phyloP scores from a whole-genome alignment of 176 grass and related monocot species.

The Hordeum vulgare region DNA sequence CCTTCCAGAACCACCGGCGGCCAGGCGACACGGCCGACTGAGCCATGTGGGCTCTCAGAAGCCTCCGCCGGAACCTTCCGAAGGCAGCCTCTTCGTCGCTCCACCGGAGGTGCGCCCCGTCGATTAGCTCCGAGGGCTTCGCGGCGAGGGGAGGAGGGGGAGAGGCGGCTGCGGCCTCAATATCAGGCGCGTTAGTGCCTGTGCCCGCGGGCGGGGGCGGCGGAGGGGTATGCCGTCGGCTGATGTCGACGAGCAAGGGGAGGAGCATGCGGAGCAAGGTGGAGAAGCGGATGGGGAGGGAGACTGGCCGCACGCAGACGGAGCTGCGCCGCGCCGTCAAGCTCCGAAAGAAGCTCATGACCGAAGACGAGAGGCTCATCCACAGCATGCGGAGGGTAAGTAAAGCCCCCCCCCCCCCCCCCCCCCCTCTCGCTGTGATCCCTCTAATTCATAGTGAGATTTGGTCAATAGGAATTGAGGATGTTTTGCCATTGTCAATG shows the following conservation, averaged over 20 bases:
- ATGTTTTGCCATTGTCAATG: neutral
- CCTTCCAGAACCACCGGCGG: neutral
- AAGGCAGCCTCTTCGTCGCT: slow-evolving; percentile 15
- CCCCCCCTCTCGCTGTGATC: neutral
- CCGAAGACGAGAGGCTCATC: slow-evolving; percentile 84
- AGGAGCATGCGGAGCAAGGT: slow-evolving; percentile 94
- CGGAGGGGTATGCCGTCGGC: neutral
- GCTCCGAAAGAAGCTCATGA: slow-evolving; percentile 95
- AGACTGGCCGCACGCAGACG: slow-evolving; percentile 78
- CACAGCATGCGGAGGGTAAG: slow-evolving; percentile 78
- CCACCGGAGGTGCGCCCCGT: slow-evolving; percentile 6
- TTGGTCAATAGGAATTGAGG: neutral
- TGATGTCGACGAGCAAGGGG: slow-evolving; percentile 84
- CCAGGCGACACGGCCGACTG: neutral
- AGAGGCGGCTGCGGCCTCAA: neutral
- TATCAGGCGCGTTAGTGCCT: neutral
- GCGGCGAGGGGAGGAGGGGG: neutral
- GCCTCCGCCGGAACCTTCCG: slow-evolving; percentile 10
- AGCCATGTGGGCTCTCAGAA: slow-evolving; percentile 28
- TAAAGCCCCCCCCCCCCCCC: neutral
- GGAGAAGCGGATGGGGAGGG: slow-evolving; percentile 85
- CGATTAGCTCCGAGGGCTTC: slow-evolving; percentile 7
- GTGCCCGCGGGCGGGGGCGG: neutral
- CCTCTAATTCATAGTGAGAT: neutral
- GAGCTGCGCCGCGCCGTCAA: slow-evolving; percentile 88